These are phyloP conservation scores for Trichosporon asahii DNA, from an alignment of 1,284 basidiomycete species.

Conservation along the genomic window DNA sequence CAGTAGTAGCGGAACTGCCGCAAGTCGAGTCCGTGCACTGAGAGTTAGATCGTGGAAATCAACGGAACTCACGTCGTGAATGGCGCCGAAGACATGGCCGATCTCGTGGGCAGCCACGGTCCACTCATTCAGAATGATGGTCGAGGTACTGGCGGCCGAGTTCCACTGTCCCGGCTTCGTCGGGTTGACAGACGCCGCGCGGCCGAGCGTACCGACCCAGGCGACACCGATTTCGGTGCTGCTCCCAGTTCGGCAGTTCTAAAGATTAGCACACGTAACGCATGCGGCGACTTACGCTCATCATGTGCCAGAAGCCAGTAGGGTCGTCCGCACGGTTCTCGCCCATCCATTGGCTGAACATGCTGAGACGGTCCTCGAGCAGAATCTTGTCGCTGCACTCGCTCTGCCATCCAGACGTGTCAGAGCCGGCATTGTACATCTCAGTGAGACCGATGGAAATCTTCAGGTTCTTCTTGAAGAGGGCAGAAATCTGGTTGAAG, in stretches of 20 bases:
- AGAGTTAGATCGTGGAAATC: background rate
- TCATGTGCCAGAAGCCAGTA: slow-evolving; percentile 82
- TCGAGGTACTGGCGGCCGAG: slow-evolving; percentile 80
- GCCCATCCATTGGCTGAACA: slow-evolving; percentile 81
- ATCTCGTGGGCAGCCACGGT: slow-evolving; percentile 82
- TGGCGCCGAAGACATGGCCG: slow-evolving; percentile 71
- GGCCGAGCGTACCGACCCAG: slow-evolving; percentile 72
- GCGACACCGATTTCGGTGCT: slow-evolving; percentile 76
- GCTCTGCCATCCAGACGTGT: slow-evolving; percentile 54
- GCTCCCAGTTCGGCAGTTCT: slow-evolving; percentile 24
- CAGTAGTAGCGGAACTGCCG: slow-evolving; percentile 17
- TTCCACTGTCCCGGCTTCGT: slow-evolving; percentile 56
- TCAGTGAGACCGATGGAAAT: slow-evolving; percentile 79
- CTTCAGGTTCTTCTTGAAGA: slow-evolving; percentile 81
- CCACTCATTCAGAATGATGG: slow-evolving; percentile 61
- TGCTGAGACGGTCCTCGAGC: slow-evolving; percentile 68
- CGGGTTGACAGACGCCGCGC: slow-evolving; percentile 59
- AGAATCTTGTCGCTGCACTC: slow-evolving; percentile 54
- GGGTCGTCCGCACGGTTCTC: slow-evolving; percentile 60
- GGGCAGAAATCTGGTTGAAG: slow-evolving; percentile 64
- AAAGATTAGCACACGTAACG: slow-evolving; percentile 28
- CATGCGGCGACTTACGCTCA: slow-evolving; percentile 62
- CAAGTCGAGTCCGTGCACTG: slow-evolving; percentile 57
- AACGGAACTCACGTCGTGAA: slow-evolving; percentile 60
- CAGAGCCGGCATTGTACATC: slow-evolving; percentile 53